Conservation (phyloP, 352 stramenopile species). For the Blastocystis sp. region DNA sequence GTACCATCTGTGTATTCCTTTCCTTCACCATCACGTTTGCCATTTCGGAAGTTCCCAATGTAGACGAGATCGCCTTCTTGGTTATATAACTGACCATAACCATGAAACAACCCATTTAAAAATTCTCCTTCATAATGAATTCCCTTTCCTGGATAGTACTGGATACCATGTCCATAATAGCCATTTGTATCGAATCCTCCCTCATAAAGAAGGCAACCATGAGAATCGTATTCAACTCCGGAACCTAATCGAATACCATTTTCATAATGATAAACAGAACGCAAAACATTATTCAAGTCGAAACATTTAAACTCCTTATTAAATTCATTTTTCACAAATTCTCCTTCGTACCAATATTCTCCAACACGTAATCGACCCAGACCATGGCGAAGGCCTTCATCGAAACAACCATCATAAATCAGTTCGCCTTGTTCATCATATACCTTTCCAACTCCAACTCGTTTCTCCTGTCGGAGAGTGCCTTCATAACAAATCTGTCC, state of each 20-base stretch:
- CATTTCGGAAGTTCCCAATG: slow-evolving; percentile 42
- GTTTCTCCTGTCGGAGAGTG: background rate
- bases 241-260: background rate
- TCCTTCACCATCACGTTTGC: background rate
- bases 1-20: slow-evolving; percentile 31
- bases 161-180: background rate
- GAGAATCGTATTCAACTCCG: background rate
- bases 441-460: background rate
- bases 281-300: background rate
- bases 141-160: slow-evolving; percentile 5
- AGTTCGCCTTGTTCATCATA: background rate
- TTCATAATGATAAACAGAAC: background rate
- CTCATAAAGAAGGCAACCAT: slow-evolving; percentile 14
- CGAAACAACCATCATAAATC: slow-evolving; percentile 13
- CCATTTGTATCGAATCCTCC: background rate
- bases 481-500: background rate
- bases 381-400: background rate
- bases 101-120: background rate
- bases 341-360: background rate
- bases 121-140: slow-evolving; percentile 55
- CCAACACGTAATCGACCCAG: background rate
- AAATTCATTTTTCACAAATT: background rate
- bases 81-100: slow-evolving; percentile 43
- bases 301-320: background rate
- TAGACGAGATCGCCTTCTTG: background rate